Percentiles rank a stretch among this genome's conserved stretches.
These are phyloP conservation scores for Phytophthora europaea DNA, from an alignment of 352 stramenopile genomes.

Conservation along the genomic window DNA sequence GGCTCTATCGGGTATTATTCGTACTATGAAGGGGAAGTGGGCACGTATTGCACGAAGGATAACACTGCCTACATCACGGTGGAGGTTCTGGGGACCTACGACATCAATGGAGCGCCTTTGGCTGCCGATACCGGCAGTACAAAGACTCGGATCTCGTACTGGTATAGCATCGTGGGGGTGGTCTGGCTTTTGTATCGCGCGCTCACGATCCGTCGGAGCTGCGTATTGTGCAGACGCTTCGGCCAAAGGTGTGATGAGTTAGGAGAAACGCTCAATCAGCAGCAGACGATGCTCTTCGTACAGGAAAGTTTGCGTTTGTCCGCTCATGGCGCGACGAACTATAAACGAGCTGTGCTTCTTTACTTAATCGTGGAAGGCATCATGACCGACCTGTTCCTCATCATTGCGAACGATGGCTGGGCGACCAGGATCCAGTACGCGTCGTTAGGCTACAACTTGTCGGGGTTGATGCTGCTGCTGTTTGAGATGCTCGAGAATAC, in stretches of 20 bases:
- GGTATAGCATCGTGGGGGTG: slow-evolving; percentile 10
- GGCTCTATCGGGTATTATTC: slow-evolving; percentile 14
- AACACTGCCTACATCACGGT: slow-evolving; percentile 11
- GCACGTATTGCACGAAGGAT: slow-evolving; percentile 1
- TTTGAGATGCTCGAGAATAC: slow-evolving; percentile 20
- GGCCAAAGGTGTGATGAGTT: slow-evolving; percentile 6
- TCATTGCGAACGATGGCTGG: slow-evolving; percentile 13
- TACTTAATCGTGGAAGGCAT: slow-evolving; percentile 22
- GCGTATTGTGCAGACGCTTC: background rate
- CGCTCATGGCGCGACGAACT: slow-evolving; percentile 17
- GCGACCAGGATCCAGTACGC: slow-evolving; percentile 11
- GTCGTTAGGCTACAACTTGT: slow-evolving; percentile 23
- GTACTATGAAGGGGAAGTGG: slow-evolving; percentile 15
- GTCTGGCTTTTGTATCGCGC: slow-evolving; percentile 20
- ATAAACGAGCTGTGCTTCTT: background rate
- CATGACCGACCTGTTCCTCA: slow-evolving; percentile 26
- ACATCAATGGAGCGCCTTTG: slow-evolving; percentile 14
- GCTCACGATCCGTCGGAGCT: slow-evolving; percentile 5
- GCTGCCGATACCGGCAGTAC: slow-evolving; percentile 14
- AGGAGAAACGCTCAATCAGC: background rate
- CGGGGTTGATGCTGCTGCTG: slow-evolving; percentile 14
- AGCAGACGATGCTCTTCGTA: slow-evolving; percentile 17
- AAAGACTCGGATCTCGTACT: slow-evolving; percentile 6
- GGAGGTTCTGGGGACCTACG: slow-evolving; percentile 11
- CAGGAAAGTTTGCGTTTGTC: slow-evolving; percentile 17